phyloP scores from a whole-genome alignment of 257 asterid genomes.

The Solanum habrochaites region DNA sequence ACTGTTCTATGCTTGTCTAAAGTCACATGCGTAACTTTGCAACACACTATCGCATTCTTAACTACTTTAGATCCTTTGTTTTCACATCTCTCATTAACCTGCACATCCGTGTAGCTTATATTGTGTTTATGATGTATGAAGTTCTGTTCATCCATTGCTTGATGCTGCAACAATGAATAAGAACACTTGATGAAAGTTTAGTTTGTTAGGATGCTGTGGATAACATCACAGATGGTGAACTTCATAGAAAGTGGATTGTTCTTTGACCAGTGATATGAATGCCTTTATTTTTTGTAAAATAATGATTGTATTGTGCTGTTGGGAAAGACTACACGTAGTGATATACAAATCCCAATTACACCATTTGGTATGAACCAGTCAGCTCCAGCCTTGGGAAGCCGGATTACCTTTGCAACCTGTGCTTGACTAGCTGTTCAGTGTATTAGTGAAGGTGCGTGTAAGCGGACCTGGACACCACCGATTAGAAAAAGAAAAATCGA shows the following conservation, averaged over 20 bases:
- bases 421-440: background rate
- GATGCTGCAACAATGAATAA: background rate
- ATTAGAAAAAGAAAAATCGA: background rate
- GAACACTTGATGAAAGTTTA: background rate
- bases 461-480: background rate
- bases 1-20: background rate
- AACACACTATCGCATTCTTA: background rate
- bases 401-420: background rate
- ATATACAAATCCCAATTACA: background rate
- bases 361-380: background rate
- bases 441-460: background rate
- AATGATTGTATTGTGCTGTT: background rate
- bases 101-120: background rate
- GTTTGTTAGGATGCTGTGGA: background rate
- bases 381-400: background rate
- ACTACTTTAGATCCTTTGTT: background rate
- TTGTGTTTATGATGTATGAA: background rate
- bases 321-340: background rate
- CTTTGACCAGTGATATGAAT: background rate
- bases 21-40: background rate
- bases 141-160: background rate
- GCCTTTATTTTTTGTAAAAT: background rate
- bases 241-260: background rate
- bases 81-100: background rate
- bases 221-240: background rate